Evolutionary conservation across 352 stramenopile species (phyloP).

Genomic region (Phytophthora idaei): DNA sequence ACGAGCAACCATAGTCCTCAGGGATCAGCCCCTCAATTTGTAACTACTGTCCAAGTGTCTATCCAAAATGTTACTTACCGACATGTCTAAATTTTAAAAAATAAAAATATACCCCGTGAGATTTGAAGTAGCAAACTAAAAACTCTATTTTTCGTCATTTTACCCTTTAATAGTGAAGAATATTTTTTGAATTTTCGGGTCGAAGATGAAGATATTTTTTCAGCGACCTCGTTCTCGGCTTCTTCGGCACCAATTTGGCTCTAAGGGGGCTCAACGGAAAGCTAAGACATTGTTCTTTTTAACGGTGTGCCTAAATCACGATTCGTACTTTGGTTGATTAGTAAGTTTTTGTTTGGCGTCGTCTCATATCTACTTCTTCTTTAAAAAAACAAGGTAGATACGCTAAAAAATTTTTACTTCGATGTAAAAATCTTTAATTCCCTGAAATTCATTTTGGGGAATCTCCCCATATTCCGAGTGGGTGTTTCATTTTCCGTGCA

Average conservation of each 20-base stretch:
- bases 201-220: not conserved
- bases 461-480: no score
- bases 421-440: no score
- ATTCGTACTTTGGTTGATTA: constrained; percentile 1
- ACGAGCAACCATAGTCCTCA: not conserved
- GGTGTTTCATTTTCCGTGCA: no score
- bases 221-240: not conserved
- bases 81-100: not conserved
- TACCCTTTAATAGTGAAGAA: not conserved
- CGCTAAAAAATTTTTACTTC: no score
- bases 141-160: not conserved
- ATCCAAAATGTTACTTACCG: not conserved
- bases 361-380: not conserved
- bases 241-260: not conserved
- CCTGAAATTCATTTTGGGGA: no score
- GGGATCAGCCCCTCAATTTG: not conserved
- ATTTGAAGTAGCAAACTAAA: not conserved
- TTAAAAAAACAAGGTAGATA: no score
- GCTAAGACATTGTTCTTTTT: not conserved
- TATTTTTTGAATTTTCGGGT: not conserved
- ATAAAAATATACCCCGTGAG: not conserved
- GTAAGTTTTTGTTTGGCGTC: not conserved
- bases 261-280: not conserved
- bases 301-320: not conserved
- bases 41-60: not conserved